Evolutionary conservation across 1,284 basidiomycete genomes (phyloP).

Genomic region (Tilletia horrida): DNA sequence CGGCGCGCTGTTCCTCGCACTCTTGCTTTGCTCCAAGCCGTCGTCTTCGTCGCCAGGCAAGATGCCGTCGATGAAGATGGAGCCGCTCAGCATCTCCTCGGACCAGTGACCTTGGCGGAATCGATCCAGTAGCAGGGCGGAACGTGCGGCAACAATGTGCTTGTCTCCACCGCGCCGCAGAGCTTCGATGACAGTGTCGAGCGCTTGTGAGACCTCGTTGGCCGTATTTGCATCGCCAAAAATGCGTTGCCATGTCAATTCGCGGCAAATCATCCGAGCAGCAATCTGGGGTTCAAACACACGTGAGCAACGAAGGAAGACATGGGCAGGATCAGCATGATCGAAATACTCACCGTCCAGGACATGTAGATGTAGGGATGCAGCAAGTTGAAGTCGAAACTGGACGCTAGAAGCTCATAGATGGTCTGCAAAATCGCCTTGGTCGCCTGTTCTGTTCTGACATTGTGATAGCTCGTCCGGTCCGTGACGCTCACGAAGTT

Average conservation of each 20-base stretch:
- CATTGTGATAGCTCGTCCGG: slow-evolving; percentile 12
- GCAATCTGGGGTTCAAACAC: slow-evolving; percentile 16
- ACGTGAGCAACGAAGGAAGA: too few species aligned
- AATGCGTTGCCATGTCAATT: slow-evolving; percentile 18
- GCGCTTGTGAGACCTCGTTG: slow-evolving; percentile 15
- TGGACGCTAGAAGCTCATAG: slow-evolving; percentile 18
- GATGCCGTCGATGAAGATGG: slow-evolving; percentile 24
- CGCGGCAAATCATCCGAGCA: slow-evolving; percentile 19
- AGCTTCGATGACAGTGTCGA: slow-evolving; percentile 22
- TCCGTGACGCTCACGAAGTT: slow-evolving; percentile 22
- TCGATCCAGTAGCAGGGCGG: slow-evolving; percentile 19
- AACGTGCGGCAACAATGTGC: slow-evolving; percentile 19
- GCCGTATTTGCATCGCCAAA: slow-evolving; percentile 15
- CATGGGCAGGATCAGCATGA: background rate
- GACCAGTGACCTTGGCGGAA: slow-evolving; percentile 20
- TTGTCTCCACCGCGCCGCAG: slow-evolving; percentile 21
- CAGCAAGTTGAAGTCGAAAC: slow-evolving; percentile 24
- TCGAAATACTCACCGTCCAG: slow-evolving; percentile 19
- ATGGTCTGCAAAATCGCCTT: slow-evolving; percentile 20
- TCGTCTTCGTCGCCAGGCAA: slow-evolving; percentile 24
- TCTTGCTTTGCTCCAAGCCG: background rate
- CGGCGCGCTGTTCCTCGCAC: background rate
- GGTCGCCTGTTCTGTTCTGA: slow-evolving; percentile 17
- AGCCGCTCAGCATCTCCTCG: slow-evolving; percentile 22
- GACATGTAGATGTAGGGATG: slow-evolving; percentile 24